A percentile compares a stretch with the other conserved stretches of the same genome.
Conservation (phyloP, 1,284 basidiomycete genomes). For the Boletus chippewaensis region DNA sequence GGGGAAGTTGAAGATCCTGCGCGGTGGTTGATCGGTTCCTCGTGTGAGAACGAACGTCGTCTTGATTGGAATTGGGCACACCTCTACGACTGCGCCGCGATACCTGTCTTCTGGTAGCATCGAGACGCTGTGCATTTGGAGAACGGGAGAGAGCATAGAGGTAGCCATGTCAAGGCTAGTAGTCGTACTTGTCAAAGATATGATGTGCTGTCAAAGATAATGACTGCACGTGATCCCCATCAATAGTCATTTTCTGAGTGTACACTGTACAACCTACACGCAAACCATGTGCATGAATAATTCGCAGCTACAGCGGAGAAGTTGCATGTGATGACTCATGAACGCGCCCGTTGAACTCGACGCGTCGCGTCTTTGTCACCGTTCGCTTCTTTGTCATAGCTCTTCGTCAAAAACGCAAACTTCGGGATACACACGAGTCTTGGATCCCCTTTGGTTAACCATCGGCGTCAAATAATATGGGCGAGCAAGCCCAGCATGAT, state of each 20-base stretch:
- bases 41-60: conserved; percentile 1
- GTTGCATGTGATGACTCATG: not conserved
- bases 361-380: not conserved
- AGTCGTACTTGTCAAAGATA: no score
- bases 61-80: conserved; percentile 22
- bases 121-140: not conserved
- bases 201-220: not conserved
- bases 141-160: conserved; percentile 6
- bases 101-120: conserved; percentile 48
- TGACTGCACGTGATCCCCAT: not conserved
- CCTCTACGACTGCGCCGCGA: conserved; percentile 77
- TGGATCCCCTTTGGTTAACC: no score
- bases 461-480: not conserved
- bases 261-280: no score
- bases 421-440: no score
- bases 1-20: conserved; percentile 83
- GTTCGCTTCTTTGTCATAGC: no score
- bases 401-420: no score
- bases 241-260: no score
- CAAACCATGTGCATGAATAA: no score
- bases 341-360: no score
- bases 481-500: not conserved
- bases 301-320: not conserved
- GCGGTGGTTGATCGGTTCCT: not conserved
- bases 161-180: not conserved